Base-by-base conservation (phyloP, 1,284 basidiomycete genomes). In the Sporisorium iseilematis-ciliati region DNA sequence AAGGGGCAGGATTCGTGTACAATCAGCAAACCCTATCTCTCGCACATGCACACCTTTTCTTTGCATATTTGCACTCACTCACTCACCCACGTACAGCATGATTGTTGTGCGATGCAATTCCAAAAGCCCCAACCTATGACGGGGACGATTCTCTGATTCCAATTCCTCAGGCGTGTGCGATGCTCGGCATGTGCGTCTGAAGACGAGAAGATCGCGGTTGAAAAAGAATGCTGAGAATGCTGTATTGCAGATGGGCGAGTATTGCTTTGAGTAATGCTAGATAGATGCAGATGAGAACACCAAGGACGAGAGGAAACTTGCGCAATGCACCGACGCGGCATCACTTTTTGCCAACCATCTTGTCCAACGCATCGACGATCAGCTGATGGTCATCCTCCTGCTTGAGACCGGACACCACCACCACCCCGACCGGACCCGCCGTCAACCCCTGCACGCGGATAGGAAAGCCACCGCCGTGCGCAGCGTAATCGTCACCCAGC, bases 331-430 rank as follows among this genome's bases (percentile, higher is more conserved):
- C n/a, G n/a, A n/a, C n/a, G n/a, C n/a, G n/a, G n/a, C 31, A 8
- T 57, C n/a, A 57, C 18, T 38, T 12, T 1, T 57, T 23, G 25
- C 10, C 23, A 18, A 69, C 23, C 33, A 57, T 7, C 53, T 67
- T 21, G 6, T 43, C 20, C 4, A 78, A 38, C 4, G 67, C 60
- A 5, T 20, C 26, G 2, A 72, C 62, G 31, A 79, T 69, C 25
- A 80, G 55, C 16, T 61, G 12, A 52, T 80, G 79, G 26, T 79
- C 79, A 26, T 74, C 59, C 20, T 71, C 63, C 67, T 80, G 79
- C 18, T 51, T 48, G 3, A 80, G 49, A 1, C 79, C 79, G 0
- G 69, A 74, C 6, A 80, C 78, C 18, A 72, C 66, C 14, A 78
- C 53, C 11, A 57, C 69, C 16, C 73, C 79, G 7, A 70, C 61